Evolutionary conservation across 805 yeast genomes (phyloP).

Genomic region (Saccharomycopsis schoenii): DNA sequence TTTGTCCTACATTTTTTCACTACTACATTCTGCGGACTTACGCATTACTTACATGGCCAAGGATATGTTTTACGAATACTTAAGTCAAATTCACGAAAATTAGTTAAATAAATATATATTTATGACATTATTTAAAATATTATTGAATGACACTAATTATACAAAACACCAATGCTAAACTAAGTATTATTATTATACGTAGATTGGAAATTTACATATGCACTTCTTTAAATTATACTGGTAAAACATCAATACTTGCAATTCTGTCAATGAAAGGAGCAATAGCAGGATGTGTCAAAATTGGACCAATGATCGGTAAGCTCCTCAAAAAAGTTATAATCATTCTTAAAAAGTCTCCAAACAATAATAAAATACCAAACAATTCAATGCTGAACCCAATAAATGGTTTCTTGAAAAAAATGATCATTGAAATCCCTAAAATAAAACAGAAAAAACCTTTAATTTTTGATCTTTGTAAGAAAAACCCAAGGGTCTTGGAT

Average conservation of each 20-base stretch:
- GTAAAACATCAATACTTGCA: constrained; percentile 15
- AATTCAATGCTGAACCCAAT: constrained; percentile 78
- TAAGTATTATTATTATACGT: background rate
- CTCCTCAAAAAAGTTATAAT: constrained; percentile 80
- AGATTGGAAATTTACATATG: background rate
- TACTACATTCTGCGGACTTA: too few relatives aligned
- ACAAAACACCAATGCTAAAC: background rate
- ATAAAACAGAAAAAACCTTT: constrained; percentile 78
- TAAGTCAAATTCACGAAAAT: background rate
- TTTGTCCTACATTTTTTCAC: too few relatives aligned
- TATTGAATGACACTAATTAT: background rate
- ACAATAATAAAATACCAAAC: constrained; percentile 80
- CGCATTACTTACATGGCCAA: background rate
- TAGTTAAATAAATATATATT: background rate
- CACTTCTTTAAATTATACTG: constrained; percentile 10
- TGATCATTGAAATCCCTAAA: constrained; percentile 65
- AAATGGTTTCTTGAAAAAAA: constrained; percentile 60
- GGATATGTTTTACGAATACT: background rate
- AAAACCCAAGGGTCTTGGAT: constrained; percentile 69
- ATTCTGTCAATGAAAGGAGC: constrained; percentile 44
- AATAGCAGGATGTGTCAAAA: constrained; percentile 67
- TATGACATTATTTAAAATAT: background rate
- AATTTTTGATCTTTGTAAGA: constrained; percentile 77
- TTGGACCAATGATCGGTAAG: constrained; percentile 78
- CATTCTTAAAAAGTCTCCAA: constrained; percentile 90